Evolutionary conservation across 257 asterid species (phyloP).

Genomic region (Solanum megistacrolobum): DNA sequence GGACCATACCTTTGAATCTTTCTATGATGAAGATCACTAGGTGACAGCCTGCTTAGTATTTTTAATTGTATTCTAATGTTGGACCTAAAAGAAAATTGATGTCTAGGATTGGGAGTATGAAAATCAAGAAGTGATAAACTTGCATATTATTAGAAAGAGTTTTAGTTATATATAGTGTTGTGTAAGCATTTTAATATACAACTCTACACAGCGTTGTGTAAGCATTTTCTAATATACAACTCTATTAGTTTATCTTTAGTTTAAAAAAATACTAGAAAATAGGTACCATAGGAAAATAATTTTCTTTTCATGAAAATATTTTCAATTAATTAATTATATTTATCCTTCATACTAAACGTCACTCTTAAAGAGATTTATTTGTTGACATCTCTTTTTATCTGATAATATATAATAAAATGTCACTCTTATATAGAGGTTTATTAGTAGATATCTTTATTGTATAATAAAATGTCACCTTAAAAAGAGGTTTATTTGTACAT

Average conservation of each 20-base stretch:
- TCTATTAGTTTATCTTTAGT: neutral
- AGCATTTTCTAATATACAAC: neutral
- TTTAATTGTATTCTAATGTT: neutral
- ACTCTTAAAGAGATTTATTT: neutral
- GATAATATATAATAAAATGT: no score
- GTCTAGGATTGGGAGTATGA: neutral
- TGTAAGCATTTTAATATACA: neutral
- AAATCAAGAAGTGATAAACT: neutral
- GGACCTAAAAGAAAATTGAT: neutral
- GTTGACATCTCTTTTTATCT: neutral
- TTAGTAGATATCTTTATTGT: neutral
- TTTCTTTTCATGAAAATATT: neutral
- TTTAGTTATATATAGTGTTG: neutral
- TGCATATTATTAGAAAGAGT: neutral
- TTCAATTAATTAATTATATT: neutral
- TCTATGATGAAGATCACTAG: neutral
- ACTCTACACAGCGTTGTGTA: no score
- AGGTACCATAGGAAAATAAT: neutral
- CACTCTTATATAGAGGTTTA: neutral
- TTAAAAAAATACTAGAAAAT: neutral
- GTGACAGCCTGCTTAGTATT: neutral
- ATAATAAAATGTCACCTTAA: neutral
- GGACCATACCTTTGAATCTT: neutral
- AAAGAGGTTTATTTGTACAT: neutral
- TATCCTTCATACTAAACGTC: neutral